Percentiles rank a stretch among this genome's conserved stretches.
Conservation (phyloP, 768 basidiomycete genomes). For the Chalciporus chontae region DNA sequence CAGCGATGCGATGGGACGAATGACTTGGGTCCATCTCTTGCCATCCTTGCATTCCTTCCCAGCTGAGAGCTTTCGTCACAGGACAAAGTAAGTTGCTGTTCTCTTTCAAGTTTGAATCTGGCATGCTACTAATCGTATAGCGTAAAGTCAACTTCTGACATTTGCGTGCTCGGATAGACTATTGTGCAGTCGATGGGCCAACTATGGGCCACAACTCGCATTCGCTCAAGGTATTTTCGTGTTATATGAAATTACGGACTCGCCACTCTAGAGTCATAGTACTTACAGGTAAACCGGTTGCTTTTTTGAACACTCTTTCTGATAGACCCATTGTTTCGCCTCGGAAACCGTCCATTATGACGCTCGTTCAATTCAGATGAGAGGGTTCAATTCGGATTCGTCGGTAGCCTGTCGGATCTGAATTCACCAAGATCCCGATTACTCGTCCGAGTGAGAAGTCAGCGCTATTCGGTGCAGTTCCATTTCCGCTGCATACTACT, state of each 20-base stretch:
- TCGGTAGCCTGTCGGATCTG: no score
- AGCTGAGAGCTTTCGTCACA: not conserved
- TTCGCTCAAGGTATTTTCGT: not conserved
- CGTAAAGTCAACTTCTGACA: not conserved
- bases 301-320: not conserved
- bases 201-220: no score
- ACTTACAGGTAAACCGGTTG: not conserved
- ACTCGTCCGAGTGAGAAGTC: no score
- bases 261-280: not conserved
- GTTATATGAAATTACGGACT: not conserved
- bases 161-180: not conserved
- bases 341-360: not conserved
- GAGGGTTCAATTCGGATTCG: no score
- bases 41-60: not conserved
- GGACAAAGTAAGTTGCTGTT: not conserved
- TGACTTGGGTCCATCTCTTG: constrained; percentile 20
- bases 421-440: no score
- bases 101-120: not conserved
- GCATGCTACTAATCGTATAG: not conserved
- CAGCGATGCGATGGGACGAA: constrained; percentile 82
- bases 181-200: not conserved
- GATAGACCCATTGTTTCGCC: not conserved
- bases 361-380: no score
- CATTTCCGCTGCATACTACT: no score
- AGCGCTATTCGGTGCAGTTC: no score